phyloP scores from a whole-genome alignment of 352 stramenopile species.

The Phytophthora hybrid region DNA sequence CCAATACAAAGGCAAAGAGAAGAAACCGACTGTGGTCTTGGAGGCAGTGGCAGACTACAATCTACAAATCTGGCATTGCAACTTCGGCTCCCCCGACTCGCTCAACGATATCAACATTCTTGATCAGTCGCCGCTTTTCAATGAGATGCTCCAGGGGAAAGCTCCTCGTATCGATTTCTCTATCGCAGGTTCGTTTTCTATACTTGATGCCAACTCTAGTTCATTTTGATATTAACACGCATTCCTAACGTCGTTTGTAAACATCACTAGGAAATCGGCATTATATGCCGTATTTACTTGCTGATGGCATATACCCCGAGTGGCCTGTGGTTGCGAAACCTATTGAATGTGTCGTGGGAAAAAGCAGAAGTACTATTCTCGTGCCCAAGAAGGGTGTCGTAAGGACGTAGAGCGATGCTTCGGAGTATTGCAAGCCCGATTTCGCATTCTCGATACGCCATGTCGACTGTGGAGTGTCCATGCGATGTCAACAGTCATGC shows the following conservation, averaged over 20 bases:
- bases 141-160: slow-evolving; percentile 5
- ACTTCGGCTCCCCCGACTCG: slow-evolving; percentile 24
- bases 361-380: too few relatives aligned
- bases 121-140: slow-evolving; percentile 16
- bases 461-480: slow-evolving; percentile 23
- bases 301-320: slow-evolving; percentile 6
- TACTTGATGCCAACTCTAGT: not conserved
- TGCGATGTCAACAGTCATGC: slow-evolving; percentile 23
- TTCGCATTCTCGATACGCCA: slow-evolving; percentile 15
- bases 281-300: slow-evolving; percentile 16
- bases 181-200: not conserved
- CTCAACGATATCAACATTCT: slow-evolving; percentile 32
- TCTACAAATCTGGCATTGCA: slow-evolving; percentile 23
- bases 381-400: too few relatives aligned
- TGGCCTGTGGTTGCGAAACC: too few relatives aligned
- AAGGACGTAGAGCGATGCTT: slow-evolving; percentile 26
- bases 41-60: slow-evolving; percentile 26
- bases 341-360: too few relatives aligned
- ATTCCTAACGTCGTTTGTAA: not conserved
- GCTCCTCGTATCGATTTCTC: not conserved
- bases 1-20: slow-evolving; percentile 15
- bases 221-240: not conserved
- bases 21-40: slow-evolving; percentile 22
- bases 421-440: slow-evolving; percentile 19
- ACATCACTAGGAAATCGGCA: not conserved